Conservation (phyloP, 1,284 basidiomycete genomes). For the Porodaedalea pini region DNA sequence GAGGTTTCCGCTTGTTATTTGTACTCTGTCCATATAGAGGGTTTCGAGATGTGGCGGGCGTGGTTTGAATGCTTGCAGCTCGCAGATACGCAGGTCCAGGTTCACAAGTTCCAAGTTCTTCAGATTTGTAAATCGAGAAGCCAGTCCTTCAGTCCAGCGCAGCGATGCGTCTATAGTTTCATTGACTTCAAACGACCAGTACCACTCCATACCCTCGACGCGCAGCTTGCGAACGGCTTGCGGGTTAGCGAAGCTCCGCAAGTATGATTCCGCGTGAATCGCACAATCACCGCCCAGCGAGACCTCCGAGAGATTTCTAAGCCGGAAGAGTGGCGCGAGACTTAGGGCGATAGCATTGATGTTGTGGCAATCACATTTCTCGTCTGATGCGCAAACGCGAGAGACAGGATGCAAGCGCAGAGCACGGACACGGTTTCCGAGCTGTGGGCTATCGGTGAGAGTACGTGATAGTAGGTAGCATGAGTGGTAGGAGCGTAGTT, state of each 20-base stretch:
- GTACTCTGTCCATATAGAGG: conserved; percentile 4
- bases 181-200: conserved; percentile 10
- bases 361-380: background rate
- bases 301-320: background rate
- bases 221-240: background rate
- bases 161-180: background rate
- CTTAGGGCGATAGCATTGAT: background rate
- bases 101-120: conserved; percentile 10
- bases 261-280: conserved; percentile 7
- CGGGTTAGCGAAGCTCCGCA: background rate
- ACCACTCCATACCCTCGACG: conserved; percentile 11
- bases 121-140: conserved; percentile 1
- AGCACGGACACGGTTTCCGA: background rate
- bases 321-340: conserved; percentile 8
- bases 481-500: conserved; percentile 4
- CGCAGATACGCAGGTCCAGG: conserved; percentile 6
- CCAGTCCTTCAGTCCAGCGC: conserved; percentile 7
- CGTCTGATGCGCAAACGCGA: background rate
- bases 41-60: conserved; percentile 6
- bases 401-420: conserved; percentile 6
- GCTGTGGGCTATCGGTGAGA: background rate
- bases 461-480: conserved; percentile 10
- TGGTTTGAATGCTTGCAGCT: background rate
- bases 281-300: conserved; percentile 11
- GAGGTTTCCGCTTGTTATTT: background rate